These are phyloP conservation scores for Fraxinus ornus DNA, from an alignment of 305 asterid genomes.

Conservation along the genomic window DNA sequence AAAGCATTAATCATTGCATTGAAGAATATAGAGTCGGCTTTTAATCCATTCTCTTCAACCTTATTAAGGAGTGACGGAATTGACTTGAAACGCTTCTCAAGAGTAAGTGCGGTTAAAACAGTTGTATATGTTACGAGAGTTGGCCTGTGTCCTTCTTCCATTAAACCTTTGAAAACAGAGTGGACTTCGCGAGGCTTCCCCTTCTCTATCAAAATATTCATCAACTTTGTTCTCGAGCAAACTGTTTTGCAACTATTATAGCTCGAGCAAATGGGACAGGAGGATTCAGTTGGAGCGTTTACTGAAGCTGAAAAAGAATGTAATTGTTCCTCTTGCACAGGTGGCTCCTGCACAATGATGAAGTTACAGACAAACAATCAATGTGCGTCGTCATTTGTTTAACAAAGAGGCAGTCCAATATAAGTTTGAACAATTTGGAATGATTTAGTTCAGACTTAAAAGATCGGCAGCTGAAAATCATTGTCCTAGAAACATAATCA, in stretches of 20 bases:
- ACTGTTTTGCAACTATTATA: conserved; percentile 64
- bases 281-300: conserved; percentile 29
- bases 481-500: neutral
- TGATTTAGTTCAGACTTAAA: neutral
- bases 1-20: conserved; percentile 92
- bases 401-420: neutral
- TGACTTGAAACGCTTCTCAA: conserved; percentile 76
- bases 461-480: neutral
- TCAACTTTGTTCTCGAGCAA: conserved; percentile 75
- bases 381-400: neutral
- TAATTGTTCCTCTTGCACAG: conserved; percentile 34
- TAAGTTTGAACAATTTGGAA: neutral
- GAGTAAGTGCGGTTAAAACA: conserved; percentile 70
- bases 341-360: conserved; percentile 52
- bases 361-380: neutral
- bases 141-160: conserved; percentile 83
- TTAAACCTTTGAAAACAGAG: conserved; percentile 53
- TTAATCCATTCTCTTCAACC: conserved; percentile 66
- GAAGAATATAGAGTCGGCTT: conserved; percentile 88
- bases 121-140: conserved; percentile 86
- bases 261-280: conserved; percentile 57
- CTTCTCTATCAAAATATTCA: conserved; percentile 68
- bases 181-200: conserved; percentile 73
- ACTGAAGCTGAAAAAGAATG: conserved; percentile 32
- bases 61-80: conserved; percentile 66